Evolutionary conservation across 345 rosid species (phyloP).

Genomic region (Acer negundo): DNA sequence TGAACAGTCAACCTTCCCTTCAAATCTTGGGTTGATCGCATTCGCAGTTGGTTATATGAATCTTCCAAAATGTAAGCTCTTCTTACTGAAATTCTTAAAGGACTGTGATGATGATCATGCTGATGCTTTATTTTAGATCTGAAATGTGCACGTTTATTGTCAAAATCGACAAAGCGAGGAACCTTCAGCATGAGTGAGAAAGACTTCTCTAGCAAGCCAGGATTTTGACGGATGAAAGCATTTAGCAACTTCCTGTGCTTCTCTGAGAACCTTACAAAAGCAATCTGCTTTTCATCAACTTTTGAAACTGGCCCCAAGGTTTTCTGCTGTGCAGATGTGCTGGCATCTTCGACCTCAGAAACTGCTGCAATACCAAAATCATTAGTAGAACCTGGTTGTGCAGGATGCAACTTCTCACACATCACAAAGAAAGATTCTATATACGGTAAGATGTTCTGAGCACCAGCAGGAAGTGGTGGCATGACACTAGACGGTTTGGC

Average conservation of each 20-base stretch:
- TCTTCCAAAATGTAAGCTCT: slow-evolving; percentile 97
- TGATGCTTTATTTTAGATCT: slow-evolving; percentile 95
- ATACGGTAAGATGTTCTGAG: slow-evolving; percentile 94
- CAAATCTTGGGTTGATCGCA: slow-evolving; percentile 81
- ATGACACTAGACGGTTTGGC: slow-evolving; percentile 57
- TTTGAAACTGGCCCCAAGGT: slow-evolving; percentile 47
- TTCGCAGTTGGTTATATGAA: slow-evolving; percentile 90
- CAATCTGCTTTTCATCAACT: slow-evolving; percentile 76
- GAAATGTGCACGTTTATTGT: slow-evolving; percentile 88
- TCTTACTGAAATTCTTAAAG: slow-evolving; percentile 89
- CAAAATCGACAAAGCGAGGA: slow-evolving; percentile 95
- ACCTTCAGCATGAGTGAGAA: slow-evolving; percentile 94
- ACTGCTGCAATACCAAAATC: slow-evolving; percentile 50
- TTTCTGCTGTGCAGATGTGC: slow-evolving; percentile 58
- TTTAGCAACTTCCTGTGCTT: slow-evolving; percentile 90
- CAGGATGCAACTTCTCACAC: slow-evolving; percentile 85
- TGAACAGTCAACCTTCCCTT: slow-evolving; percentile 93
- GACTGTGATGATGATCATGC: slow-evolving; percentile 88
- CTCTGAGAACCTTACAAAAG: slow-evolving; percentile 87
- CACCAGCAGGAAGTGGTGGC: slow-evolving; percentile 91
- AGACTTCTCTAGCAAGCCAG: slow-evolving; percentile 92
- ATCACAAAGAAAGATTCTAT: slow-evolving; percentile 92
- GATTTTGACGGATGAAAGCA: slow-evolving; percentile 93
- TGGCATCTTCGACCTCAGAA: slow-evolving; percentile 71
- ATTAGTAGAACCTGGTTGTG: slow-evolving; percentile 65